Percentiles rank a stretch among this genome's conserved stretches.
These are phyloP conservation scores for Podospora pseudoanserina DNA, from an alignment of 495 filamentous ascomycete genomes.

Conservation along the genomic window DNA sequence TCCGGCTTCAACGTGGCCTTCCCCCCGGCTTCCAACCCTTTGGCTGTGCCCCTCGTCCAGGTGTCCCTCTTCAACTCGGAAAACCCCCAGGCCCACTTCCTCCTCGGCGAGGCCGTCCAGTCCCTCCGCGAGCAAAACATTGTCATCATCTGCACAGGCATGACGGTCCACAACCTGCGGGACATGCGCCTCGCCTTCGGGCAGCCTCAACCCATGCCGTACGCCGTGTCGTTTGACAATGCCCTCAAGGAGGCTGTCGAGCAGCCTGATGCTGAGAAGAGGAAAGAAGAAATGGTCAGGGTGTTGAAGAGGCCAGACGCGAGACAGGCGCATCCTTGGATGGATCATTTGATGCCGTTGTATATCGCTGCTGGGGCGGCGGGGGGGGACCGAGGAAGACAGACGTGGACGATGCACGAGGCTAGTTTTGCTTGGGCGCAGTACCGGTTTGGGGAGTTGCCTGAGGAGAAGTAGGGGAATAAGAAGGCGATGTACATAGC, in stretches of 20 bases:
- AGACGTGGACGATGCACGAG: constrained; percentile 64
- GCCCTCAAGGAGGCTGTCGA: constrained; percentile 70
- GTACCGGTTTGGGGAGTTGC: constrained; percentile 67
- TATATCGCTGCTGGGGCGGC: constrained; percentile 71
- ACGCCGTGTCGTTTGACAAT: constrained; percentile 71
- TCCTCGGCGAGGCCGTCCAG: constrained; percentile 65
- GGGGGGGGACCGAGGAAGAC: constrained; percentile 56
- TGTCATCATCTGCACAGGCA: constrained; percentile 74
- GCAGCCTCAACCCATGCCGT: constrained; percentile 54
- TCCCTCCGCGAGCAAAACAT: constrained; percentile 68
- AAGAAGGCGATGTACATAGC: background rate
- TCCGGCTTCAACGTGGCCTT: constrained; percentile 70
- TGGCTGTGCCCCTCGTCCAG: constrained; percentile 76
- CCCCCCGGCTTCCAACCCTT: constrained; percentile 65
- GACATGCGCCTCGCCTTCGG: constrained; percentile 53
- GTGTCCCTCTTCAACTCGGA: constrained; percentile 70
- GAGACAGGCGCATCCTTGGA: constrained; percentile 67
- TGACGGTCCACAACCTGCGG: constrained; percentile 83
- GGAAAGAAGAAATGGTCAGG: constrained; percentile 58
- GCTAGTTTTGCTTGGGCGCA: constrained; percentile 69
- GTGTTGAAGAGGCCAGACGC: constrained; percentile 64
- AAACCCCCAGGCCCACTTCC: constrained; percentile 66
- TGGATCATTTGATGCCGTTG: constrained; percentile 79
- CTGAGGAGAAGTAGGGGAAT: constrained; percentile 15
- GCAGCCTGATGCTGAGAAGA: constrained; percentile 44